Evolutionary conservation across 2,329 filamentous ascomycete genomes (phyloP).

Genomic region (Volutella citrinella): DNA sequence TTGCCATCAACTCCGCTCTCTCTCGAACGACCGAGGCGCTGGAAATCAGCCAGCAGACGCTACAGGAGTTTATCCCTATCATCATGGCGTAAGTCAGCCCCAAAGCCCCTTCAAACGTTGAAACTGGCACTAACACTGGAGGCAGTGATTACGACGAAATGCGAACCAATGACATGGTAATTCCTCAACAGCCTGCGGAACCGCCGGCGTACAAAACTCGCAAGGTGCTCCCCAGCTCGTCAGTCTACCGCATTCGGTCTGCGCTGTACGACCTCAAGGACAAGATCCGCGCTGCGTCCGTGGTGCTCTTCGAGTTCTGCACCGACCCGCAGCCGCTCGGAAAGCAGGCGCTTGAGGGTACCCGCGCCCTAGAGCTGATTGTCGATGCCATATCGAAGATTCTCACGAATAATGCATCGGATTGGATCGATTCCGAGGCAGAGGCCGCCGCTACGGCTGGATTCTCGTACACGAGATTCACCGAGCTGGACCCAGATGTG

Average conservation of each 20-base stretch:
- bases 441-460: background rate
- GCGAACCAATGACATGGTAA: slow-evolving; percentile 11
- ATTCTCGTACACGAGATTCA: slow-evolving; percentile 16
- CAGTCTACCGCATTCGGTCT: slow-evolving; percentile 11
- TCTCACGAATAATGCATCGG: slow-evolving; percentile 21
- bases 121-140: background rate
- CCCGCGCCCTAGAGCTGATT: slow-evolving; percentile 5
- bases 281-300: slow-evolving; percentile 3
- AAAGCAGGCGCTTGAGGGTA: background rate
- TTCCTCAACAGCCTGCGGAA: background rate
- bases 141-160: slow-evolving; percentile 20
- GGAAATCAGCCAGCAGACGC: background rate
- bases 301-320: slow-evolving; percentile 8
- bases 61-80: slow-evolving; percentile 18
- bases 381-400: slow-evolving; percentile 13
- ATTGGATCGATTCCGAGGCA: slow-evolving; percentile 21
- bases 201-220: background rate
- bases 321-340: background rate
- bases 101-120: too few species aligned
- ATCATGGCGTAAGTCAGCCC: slow-evolving; percentile 19
- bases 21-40: slow-evolving; percentile 6
- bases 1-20: slow-evolving; percentile 8
- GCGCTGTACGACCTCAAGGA: slow-evolving; percentile 21
- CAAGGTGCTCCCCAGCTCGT: slow-evolving; percentile 9
- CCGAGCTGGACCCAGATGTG: slow-evolving; percentile 15